Evolutionary conservation across 768 basidiomycete species (phyloP).

Genomic region (Pisolithus microcarpus): DNA sequence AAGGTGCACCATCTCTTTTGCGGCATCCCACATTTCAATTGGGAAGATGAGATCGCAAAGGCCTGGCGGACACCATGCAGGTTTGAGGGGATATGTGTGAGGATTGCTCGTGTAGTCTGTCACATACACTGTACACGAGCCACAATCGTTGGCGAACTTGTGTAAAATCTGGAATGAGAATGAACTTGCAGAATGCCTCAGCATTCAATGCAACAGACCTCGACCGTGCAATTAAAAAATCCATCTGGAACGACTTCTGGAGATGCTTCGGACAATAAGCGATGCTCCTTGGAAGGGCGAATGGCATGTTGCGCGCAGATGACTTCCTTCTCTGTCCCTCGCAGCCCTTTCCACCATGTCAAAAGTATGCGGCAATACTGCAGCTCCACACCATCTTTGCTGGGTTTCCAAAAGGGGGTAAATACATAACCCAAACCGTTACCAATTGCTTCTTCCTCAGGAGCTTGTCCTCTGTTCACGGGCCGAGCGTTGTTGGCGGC

Average conservation of each 20-base stretch:
- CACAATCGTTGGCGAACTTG: slow-evolving; percentile 32
- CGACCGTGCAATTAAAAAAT: slow-evolving; percentile 58
- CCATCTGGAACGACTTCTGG: slow-evolving; percentile 39
- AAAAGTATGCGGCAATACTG: slow-evolving; percentile 37
- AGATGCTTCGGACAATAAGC: slow-evolving; percentile 43
- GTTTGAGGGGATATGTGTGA: slow-evolving; percentile 25
- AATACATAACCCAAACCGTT: slow-evolving; percentile 33
- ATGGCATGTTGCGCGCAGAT: slow-evolving; percentile 9
- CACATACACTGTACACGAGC: slow-evolving; percentile 45
- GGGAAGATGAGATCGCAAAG: slow-evolving; percentile 42
- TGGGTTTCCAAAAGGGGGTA: slow-evolving; percentile 40
- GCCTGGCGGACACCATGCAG: slow-evolving; percentile 40
- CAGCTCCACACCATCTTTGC: slow-evolving; percentile 29
- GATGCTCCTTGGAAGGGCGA: slow-evolving; percentile 30
- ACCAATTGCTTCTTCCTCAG: slow-evolving; percentile 25
- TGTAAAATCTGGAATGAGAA: slow-evolving; percentile 39
- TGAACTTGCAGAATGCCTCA: neutral
- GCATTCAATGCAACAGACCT: slow-evolving; percentile 34
- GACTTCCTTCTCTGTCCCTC: slow-evolving; percentile 14
- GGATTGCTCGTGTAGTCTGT: slow-evolving; percentile 57
- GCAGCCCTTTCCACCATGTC: slow-evolving; percentile 45
- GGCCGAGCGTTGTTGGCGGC: slow-evolving; percentile 30
- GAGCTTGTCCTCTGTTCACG: slow-evolving; percentile 31
- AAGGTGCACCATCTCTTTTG: slow-evolving; percentile 31
- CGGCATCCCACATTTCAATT: slow-evolving; percentile 54